Percentiles rank a stretch among this genome's conserved stretches.
phyloP scores from a whole-genome alignment of 2,329 filamentous ascomycete genomes.

The Polytolypa hystricis region DNA sequence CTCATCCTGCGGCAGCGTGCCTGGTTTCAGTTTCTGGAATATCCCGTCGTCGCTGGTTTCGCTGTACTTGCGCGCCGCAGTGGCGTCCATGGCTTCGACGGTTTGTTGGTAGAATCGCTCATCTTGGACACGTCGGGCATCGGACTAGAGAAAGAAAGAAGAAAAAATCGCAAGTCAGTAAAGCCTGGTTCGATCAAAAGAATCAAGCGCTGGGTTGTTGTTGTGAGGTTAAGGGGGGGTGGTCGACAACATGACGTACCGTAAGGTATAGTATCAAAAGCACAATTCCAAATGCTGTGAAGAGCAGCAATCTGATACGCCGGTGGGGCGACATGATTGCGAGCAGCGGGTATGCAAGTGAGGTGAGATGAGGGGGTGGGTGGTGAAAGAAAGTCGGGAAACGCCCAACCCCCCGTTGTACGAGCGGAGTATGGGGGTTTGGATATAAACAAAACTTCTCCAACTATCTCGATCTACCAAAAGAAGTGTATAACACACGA shows the following conservation, averaged over 20 bases:
- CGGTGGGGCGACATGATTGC: conserved; percentile 57
- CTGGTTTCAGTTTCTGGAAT: conserved; percentile 57
- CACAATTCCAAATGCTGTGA: conserved; percentile 54
- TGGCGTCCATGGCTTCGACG: conserved; percentile 42
- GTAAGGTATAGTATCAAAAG: conserved; percentile 64
- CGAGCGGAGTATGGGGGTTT: too few relatives aligned
- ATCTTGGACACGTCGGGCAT: conserved; percentile 29
- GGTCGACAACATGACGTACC: conserved; percentile 35
- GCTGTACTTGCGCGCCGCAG: conserved; percentile 29
- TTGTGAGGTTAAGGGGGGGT: not conserved
- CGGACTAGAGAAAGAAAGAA: conserved; percentile 21
- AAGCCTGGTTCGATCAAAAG: conserved; percentile 3
- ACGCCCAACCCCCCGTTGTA: too few relatives aligned
- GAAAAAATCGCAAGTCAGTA: too few relatives aligned
- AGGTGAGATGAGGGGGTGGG: too few relatives aligned
- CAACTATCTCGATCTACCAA: too few relatives aligned
- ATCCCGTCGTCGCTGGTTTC: conserved; percentile 48
- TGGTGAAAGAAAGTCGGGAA: too few relatives aligned
- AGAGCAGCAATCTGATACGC: conserved; percentile 54
- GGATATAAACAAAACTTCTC: too few relatives aligned
- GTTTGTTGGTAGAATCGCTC: conserved; percentile 46
- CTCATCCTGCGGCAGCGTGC: conserved; percentile 56
- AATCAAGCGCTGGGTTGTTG: not conserved
- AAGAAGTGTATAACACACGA: too few relatives aligned
- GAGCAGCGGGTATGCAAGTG: too few relatives aligned